Conservation (phyloP, 2,329 filamentous ascomycete species). For the Xylariaceae sp. region DNA sequence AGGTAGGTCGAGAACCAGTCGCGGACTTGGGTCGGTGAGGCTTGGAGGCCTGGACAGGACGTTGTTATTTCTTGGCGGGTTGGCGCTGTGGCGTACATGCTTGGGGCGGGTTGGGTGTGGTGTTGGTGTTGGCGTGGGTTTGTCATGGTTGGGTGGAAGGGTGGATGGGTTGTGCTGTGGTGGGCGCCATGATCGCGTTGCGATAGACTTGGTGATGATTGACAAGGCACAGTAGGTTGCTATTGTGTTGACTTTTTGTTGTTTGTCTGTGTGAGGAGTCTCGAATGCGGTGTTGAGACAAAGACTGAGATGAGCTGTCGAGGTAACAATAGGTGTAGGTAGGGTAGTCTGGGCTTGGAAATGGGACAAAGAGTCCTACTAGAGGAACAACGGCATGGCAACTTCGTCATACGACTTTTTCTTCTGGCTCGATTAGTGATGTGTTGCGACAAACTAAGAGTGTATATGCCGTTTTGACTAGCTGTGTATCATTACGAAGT, state of each 20-base stretch:
- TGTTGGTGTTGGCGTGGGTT: too few species aligned
- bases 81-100: not conserved
- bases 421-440: not conserved
- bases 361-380: not conserved
- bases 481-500: not conserved
- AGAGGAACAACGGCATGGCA: not conserved
- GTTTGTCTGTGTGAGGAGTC: too few species aligned
- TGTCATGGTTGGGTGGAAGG: too few species aligned
- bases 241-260: too few species aligned
- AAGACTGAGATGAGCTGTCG: not conserved
- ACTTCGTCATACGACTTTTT: not conserved
- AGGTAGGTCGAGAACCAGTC: constrained; percentile 15
- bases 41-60: constrained; percentile 8
- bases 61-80: constrained; percentile 6
- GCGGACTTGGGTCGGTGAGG: constrained; percentile 10
- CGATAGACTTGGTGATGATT: not conserved
- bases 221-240: too few species aligned
- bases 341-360: not conserved
- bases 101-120: too few species aligned
- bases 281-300: too few species aligned
- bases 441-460: not conserved
- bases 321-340: not conserved
- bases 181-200: not conserved
- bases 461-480: not conserved
- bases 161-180: too few species aligned